Conservation (phyloP, 2,329 filamentous ascomycete species). For the Botrytis medusae region DNA sequence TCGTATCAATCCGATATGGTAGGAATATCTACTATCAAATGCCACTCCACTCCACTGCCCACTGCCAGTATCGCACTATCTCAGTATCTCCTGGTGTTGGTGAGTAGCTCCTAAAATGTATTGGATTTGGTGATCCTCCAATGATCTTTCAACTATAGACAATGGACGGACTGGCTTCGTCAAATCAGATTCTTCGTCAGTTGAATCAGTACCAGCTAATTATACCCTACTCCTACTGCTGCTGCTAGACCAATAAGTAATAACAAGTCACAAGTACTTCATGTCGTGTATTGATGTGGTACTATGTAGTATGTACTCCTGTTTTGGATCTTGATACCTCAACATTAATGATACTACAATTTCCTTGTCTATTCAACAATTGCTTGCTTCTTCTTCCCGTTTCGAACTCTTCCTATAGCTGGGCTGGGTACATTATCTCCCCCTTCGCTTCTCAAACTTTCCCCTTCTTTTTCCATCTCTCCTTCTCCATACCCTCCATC, state of each 20-base stretch:
- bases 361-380: neutral
- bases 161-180: neutral
- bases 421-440: neutral
- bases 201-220: neutral
- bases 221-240: neutral
- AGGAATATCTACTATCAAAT: neutral
- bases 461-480: neutral
- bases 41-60: too few relatives aligned
- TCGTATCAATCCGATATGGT: neutral
- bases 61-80: neutral
- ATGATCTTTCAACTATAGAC: neutral
- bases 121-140: conserved; percentile 4
- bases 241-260: neutral
- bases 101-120: neutral
- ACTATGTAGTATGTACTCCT: neutral
- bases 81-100: neutral
- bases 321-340: neutral
- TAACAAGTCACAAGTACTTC: neutral
- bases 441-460: neutral
- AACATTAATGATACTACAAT: neutral
- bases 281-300: neutral
- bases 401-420: neutral
- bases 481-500: neutral
- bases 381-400: neutral
- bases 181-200: neutral